Evolutionary conservation across 208 protist species (phyloP).

Genomic region (Trypanosoma cruzi): DNA sequence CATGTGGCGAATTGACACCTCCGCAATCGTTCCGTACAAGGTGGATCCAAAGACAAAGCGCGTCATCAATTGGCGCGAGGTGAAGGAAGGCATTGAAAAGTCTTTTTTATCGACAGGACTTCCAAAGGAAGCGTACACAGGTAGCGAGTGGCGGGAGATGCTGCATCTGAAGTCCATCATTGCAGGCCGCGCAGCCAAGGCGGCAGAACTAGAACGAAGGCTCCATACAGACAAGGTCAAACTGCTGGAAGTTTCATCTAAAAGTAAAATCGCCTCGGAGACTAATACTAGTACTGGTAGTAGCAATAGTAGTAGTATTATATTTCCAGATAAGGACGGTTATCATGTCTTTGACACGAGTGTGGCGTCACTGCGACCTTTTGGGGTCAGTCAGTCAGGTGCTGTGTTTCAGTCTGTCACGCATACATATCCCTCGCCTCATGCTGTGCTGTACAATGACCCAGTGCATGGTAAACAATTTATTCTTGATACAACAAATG

Average conservation of each 20-base stretch:
- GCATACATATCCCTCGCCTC: slow-evolving; percentile 40
- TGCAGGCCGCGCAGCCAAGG: slow-evolving; percentile 41
- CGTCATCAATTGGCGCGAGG: slow-evolving; percentile 87
- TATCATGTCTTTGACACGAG: slow-evolving; percentile 78
- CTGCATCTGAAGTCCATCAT: slow-evolving; percentile 58
- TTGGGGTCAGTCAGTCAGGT: slow-evolving; percentile 52
- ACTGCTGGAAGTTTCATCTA: background rate
- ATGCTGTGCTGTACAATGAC: slow-evolving; percentile 62
- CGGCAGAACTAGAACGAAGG: slow-evolving; percentile 52
- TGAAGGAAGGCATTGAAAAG: slow-evolving; percentile 86
- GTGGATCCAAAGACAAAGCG: slow-evolving; percentile 61
- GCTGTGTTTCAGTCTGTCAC: slow-evolving; percentile 45
- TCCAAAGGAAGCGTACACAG: slow-evolving; percentile 77
- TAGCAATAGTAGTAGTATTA: slow-evolving; percentile 14
- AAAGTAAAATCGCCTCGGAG: background rate
- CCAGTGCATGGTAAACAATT: slow-evolving; percentile 35
- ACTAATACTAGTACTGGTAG: background rate
- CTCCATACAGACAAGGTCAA: slow-evolving; percentile 30
- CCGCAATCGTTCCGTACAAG: slow-evolving; percentile 83
- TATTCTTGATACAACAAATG: slow-evolving; percentile 59
- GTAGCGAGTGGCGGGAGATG: slow-evolving; percentile 77
- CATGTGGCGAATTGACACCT: slow-evolving; percentile 68
- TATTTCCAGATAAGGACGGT: slow-evolving; percentile 78
- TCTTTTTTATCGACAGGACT: slow-evolving; percentile 82
- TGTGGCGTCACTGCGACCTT: slow-evolving; percentile 46